Percentiles rank a stretch among this genome's conserved stretches.
These are phyloP conservation scores for Alternaria consortialis DNA, from an alignment of 2,329 filamentous ascomycete species.

Conservation along the genomic window DNA sequence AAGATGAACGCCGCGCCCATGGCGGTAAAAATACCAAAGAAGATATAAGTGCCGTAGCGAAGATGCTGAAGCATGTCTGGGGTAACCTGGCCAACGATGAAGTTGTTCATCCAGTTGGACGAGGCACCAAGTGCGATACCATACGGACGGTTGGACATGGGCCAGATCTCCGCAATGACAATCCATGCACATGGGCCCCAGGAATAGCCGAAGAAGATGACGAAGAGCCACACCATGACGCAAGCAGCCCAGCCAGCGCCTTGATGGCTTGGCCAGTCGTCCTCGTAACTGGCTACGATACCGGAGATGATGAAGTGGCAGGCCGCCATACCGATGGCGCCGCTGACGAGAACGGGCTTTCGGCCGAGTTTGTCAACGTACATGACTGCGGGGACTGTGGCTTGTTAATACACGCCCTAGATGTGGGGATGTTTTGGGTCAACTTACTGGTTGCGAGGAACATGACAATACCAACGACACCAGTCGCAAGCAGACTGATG, in stretches of 20 bases:
- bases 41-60: constrained; percentile 74
- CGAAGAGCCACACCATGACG: constrained; percentile 77
- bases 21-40: constrained; percentile 73
- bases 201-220: constrained; percentile 77
- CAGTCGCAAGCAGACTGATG: constrained; percentile 70
- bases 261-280: constrained; percentile 64
- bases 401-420: not conserved
- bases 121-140: constrained; percentile 73
- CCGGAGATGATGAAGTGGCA: constrained; percentile 77
- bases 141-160: constrained; percentile 71
- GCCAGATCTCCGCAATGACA: constrained; percentile 77
- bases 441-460: constrained; percentile 60
- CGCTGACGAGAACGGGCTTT: constrained; percentile 68
- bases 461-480: constrained; percentile 76
- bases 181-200: constrained; percentile 82
- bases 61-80: constrained; percentile 72
- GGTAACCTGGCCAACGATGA: constrained; percentile 73
- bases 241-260: constrained; percentile 75
- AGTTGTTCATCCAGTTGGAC: constrained; percentile 61
- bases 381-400: constrained; percentile 65
- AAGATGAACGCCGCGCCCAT: constrained; percentile 66
- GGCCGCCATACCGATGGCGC: constrained; percentile 73
- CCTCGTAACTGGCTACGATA: constrained; percentile 71
- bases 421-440: rapidly evolving
- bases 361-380: constrained; percentile 74